Conservation (phyloP, 441 rosid genomes). For the Brassica balearica region DNA sequence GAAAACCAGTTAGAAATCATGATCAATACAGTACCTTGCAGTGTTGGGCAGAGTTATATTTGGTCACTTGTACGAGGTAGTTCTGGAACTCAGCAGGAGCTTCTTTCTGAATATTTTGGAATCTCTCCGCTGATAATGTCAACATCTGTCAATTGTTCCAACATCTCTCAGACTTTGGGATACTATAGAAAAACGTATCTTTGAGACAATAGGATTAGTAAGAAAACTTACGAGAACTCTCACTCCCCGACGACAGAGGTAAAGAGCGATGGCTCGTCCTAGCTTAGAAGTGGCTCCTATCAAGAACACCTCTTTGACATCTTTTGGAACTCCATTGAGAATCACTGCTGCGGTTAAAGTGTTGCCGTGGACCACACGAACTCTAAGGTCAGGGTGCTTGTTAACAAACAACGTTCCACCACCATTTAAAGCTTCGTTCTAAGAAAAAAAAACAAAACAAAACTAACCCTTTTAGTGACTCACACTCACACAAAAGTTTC, state of each 20-base stretch:
- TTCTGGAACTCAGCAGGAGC: constrained; percentile 77
- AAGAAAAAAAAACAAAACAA: constrained; percentile 8
- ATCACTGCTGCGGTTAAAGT: constrained; percentile 95
- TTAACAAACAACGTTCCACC: constrained; percentile 91
- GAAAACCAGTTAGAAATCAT: neutral
- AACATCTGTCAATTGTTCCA: constrained; percentile 65
- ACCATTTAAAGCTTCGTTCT: constrained; percentile 96
- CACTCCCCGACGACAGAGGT: constrained; percentile 77
- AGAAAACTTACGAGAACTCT: constrained; percentile 78
- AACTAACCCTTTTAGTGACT: constrained; percentile 19
- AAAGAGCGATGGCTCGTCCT: constrained; percentile 91
- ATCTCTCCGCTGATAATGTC: constrained; percentile 82
- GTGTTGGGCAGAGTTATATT: constrained; percentile 81
- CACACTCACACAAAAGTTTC: neutral
- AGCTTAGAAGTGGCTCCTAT: constrained; percentile 98
- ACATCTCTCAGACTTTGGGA: neutral
- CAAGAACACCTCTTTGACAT: constrained; percentile 81
- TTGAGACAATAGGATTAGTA: neutral
- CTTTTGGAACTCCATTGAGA: constrained; percentile 71
- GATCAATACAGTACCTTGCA: constrained; percentile 65
- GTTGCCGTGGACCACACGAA: constrained; percentile 94
- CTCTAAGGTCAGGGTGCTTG: constrained; percentile 79
- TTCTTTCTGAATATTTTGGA: constrained; percentile 81
- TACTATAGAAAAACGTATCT: no score
- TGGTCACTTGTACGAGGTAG: constrained; percentile 89